Percentiles rank a stretch among this genome's conserved stretches.
These are phyloP conservation scores for Coniella vitis DNA, from an alignment of 2,329 filamentous ascomycete genomes.

Conservation along the genomic window DNA sequence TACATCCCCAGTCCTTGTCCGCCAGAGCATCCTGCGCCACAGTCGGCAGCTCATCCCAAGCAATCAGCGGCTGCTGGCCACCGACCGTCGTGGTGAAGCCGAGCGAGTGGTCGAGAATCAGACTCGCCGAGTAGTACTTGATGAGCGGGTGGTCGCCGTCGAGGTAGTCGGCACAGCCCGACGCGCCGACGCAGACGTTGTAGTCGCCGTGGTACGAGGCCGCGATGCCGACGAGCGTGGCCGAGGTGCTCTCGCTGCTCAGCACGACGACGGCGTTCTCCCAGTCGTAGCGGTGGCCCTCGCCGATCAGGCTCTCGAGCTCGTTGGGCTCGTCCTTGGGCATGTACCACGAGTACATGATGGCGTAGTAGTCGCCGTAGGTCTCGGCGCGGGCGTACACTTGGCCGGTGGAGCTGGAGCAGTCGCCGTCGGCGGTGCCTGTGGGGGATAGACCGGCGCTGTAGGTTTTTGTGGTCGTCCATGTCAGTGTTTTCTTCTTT, in stretches of 20 bases:
- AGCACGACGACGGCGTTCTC: slow-evolving; percentile 29
- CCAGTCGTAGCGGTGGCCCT: slow-evolving; percentile 35
- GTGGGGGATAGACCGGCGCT: slow-evolving; percentile 29
- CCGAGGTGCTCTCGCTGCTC: slow-evolving; percentile 20
- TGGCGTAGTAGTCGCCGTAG: slow-evolving; percentile 25
- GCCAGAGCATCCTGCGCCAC: slow-evolving; percentile 29
- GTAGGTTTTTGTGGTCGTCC: neutral
- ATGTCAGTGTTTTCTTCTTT: no score
- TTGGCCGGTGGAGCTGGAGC: slow-evolving; percentile 29
- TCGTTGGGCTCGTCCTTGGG: slow-evolving; percentile 36
- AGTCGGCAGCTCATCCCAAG: slow-evolving; percentile 35
- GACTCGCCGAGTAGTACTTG: slow-evolving; percentile 27
- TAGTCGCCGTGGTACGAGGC: slow-evolving; percentile 32
- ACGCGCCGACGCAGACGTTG: slow-evolving; percentile 20
- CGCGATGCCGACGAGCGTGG: slow-evolving; percentile 29
- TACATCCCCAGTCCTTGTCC: slow-evolving; percentile 31
- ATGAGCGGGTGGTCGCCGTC: slow-evolving; percentile 22
- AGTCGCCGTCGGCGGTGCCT: slow-evolving; percentile 26
- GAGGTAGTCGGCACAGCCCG: slow-evolving; percentile 12
- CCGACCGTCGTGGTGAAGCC: slow-evolving; percentile 30
- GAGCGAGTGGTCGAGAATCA: slow-evolving; percentile 29
- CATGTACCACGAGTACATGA: slow-evolving; percentile 39
- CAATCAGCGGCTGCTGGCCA: slow-evolving; percentile 32
- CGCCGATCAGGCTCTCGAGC: slow-evolving; percentile 15
- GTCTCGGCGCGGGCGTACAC: slow-evolving; percentile 29